These are phyloP conservation scores for Leishmania guyanensis DNA, from an alignment of 208 protist species.

Conservation along the genomic window DNA sequence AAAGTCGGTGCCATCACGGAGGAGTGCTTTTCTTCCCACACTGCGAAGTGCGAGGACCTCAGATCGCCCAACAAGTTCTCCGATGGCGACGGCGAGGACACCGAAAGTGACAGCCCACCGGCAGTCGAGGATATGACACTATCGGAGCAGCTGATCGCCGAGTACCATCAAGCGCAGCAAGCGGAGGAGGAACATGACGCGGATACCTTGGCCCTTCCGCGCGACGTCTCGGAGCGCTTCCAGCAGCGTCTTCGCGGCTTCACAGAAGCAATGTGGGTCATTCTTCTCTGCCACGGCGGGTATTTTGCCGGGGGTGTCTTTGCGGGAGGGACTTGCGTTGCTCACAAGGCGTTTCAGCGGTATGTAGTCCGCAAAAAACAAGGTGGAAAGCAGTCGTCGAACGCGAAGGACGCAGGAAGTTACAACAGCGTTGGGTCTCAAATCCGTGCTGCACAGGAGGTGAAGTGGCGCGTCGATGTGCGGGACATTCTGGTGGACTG, in stretches of 20 bases:
- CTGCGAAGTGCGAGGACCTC: not conserved
- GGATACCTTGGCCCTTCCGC: conserved; percentile 33
- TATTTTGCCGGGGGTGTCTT: conserved; percentile 91
- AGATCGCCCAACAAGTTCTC: not conserved
- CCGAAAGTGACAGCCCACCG: conserved; percentile 8
- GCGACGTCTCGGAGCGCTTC: conserved; percentile 28
- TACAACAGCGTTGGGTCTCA: conserved; percentile 84
- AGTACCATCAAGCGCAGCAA: conserved; percentile 58
- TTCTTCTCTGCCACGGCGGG: conserved; percentile 89
- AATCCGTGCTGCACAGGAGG: conserved; percentile 87
- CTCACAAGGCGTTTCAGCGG: conserved; percentile 89
- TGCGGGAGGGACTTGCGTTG: conserved; percentile 45
- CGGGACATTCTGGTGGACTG: conserved; percentile 76
- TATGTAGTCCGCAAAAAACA: conserved; percentile 94
- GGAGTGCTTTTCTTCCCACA: not conserved
- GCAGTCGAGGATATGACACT: conserved; percentile 31
- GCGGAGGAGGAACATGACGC: conserved; percentile 48
- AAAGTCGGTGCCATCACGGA: not conserved
- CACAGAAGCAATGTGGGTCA: conserved; percentile 53
- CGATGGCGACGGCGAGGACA: conserved; percentile 16
- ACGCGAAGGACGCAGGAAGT: conserved; percentile 74
- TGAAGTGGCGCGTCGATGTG: conserved; percentile 85
- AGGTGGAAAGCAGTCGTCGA: conserved; percentile 87
- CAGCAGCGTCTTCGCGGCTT: conserved; percentile 42
- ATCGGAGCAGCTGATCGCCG: conserved; percentile 66